phyloP scores from a whole-genome alignment of 1,139 yeast genomes.

The Geotrichum siamense region DNA sequence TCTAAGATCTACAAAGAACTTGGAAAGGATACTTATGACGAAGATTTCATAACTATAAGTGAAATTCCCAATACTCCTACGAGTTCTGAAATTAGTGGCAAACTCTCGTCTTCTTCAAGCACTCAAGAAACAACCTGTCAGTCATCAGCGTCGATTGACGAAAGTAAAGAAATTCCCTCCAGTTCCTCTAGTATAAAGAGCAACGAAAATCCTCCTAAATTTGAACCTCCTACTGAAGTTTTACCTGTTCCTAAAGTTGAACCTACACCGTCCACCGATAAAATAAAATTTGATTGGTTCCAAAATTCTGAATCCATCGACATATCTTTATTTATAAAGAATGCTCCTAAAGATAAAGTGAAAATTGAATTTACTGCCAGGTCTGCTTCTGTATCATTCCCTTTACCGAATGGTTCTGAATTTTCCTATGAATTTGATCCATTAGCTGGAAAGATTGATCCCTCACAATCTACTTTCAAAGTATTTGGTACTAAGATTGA shows the following conservation, averaged over 20 bases:
- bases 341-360: conserved; percentile 44
- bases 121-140: no score
- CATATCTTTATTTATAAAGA: conserved; percentile 66
- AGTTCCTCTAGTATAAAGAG: no score
- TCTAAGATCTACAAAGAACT: conserved; percentile 38
- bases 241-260: no score
- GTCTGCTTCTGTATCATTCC: conserved; percentile 29
- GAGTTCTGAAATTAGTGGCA: neutral
- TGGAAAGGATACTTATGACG: conserved; percentile 21
- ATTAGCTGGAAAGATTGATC: conserved; percentile 46
- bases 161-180: no score
- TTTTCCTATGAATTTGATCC: conserved; percentile 37
- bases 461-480: conserved; percentile 41
- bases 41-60: conserved; percentile 19
- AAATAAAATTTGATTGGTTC: conserved; percentile 72
- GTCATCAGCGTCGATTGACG: neutral
- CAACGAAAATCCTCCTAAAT: no score
- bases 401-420: conserved; percentile 21
- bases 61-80: conserved; percentile 21
- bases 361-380: conserved; percentile 35
- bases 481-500: conserved; percentile 75
- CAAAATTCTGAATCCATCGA: conserved; percentile 54
- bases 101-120: no score
- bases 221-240: neutral
- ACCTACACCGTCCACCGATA: conserved; percentile 24